Base-by-base conservation (phyloP, 2,329 filamentous ascomycete genomes). In the Neocucurbitaria cava region DNA sequence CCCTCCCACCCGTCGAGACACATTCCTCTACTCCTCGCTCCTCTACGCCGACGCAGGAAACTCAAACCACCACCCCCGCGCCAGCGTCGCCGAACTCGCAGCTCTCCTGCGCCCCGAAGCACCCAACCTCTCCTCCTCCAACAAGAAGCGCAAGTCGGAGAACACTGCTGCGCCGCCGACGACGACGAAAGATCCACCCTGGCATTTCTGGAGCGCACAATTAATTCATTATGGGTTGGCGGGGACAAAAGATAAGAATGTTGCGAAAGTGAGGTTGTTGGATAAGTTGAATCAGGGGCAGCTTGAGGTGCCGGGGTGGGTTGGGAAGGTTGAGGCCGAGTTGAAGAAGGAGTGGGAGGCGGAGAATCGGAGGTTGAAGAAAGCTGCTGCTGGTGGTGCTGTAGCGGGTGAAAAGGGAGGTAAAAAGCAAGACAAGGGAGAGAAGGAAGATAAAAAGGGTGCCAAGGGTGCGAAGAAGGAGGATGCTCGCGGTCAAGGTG, bases 191-290 rank as follows among this genome's bases (percentile, higher is more conserved):
- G 83, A 87, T 61, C 80, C 79, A 39, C 80, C 84, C 0, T 84
- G 78, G 1, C 84, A 87, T 58, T 89, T 82, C 82, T 88, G 85
- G 53, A 81, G 85, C 57, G 85, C 86, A 0, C 85, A 89, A 58
- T 78, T 88, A 10, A 71, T 86, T 3, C 86, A 89, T 71, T 88
- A 88, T 71, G 85, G 84, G 1, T 76, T 89, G 0, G 77, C 76
- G 6, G 78, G 80, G 0, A 85, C 83, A 17, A 85, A 85, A 63
- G 79, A 79, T 40, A 88, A 88, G 71, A 80, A 83, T 20, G 79
- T 81, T 0, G 85, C 85, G 9, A 84, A 85, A 51, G 81, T 86
- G 75, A 76, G 85, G 2, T 72, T 89, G 15, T 78, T 83, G n/a
- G 82, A 86, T 58, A 84, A 85, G 7, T 66, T 87, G 54, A 83